A percentile compares a stretch with the other conserved stretches of the same genome.
Evolutionary conservation across 2,329 filamentous ascomycete species (phyloP).

Genomic region (Scedosporium dehoogii): DNA sequence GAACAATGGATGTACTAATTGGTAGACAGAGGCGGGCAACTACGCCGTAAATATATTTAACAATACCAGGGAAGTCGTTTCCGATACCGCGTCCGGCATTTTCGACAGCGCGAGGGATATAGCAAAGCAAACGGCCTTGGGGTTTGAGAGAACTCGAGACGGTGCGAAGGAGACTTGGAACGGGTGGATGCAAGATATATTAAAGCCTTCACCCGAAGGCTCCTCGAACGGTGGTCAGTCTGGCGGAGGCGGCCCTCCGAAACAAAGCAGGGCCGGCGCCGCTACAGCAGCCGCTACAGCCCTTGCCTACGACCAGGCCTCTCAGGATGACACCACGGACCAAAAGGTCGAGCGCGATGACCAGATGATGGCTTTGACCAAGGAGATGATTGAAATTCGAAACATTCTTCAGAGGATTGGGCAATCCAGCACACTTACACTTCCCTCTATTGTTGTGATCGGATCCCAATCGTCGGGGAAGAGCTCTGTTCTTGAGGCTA

Average conservation of each 20-base stretch:
- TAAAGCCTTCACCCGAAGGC: constrained; percentile 16
- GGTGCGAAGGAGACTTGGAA: constrained; percentile 42
- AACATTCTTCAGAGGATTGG: constrained; percentile 85
- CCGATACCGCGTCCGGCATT: constrained; percentile 56
- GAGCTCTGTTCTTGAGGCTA: constrained; percentile 91
- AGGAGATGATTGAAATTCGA: constrained; percentile 99
- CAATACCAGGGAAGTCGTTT: constrained; percentile 61
- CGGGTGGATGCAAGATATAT: constrained; percentile 4
- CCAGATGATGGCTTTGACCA: constrained; percentile 98
- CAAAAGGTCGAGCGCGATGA: constrained; percentile 65
- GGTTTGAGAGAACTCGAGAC: constrained; percentile 61
- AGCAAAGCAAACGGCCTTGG: constrained; percentile 67
- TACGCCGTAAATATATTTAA: constrained; percentile 57
- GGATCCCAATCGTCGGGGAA: constrained; percentile 97
- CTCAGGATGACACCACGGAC: constrained; percentile 31
- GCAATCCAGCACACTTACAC: constrained; percentile 75
- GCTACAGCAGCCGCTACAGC: constrained; percentile 57
- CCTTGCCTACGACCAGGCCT: constrained; percentile 53
- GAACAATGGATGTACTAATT: not conserved
- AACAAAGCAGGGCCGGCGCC: constrained; percentile 50
- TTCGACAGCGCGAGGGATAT: constrained; percentile 66
- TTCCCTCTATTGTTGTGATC: constrained; percentile 98
- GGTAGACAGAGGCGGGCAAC: constrained; percentile 33
- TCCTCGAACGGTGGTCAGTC: constrained; percentile 35
- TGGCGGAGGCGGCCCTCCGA: constrained; percentile 28